These are phyloP conservation scores for Santalum album DNA, from an alignment of 164 flowering plant species.

Conservation along the genomic window DNA sequence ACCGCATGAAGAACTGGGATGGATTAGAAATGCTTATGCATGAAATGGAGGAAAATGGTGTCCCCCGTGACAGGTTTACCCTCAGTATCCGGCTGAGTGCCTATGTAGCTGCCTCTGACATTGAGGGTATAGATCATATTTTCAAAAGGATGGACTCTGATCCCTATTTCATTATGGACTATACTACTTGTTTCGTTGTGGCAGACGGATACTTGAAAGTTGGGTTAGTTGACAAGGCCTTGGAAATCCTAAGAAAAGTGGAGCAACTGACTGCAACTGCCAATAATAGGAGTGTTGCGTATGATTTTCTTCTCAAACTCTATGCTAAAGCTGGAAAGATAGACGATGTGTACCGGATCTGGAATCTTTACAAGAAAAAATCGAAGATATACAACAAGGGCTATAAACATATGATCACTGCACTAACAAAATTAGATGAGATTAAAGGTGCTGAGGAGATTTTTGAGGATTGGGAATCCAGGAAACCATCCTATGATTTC, in stretches of 20 bases:
- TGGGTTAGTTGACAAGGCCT: conserved; percentile 15
- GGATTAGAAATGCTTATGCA: conserved; percentile 29
- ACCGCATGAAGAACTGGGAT: conserved; percentile 23
- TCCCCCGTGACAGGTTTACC: conserved; percentile 19
- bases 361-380: conserved; percentile 25
- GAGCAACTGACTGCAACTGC: conserved; percentile 10
- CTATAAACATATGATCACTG: conserved; percentile 25
- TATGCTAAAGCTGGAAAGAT: conserved; percentile 31
- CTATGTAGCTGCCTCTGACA: conserved; percentile 13
- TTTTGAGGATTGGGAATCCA: conserved; percentile 35
- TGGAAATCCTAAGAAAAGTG: conserved; percentile 22
- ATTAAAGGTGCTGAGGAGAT: conserved; percentile 37
- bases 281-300: conserved; percentile 11
- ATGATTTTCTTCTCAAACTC: conserved; percentile 17
- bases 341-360: conserved; percentile 25
- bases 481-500: conserved; percentile 17
- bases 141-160: conserved; percentile 9
- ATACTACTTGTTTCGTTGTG: background rate
- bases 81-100: background rate
- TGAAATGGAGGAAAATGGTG: conserved; percentile 42
- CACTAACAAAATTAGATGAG: conserved; percentile 34
- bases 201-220: background rate
- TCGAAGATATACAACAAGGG: conserved; percentile 19
- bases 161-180: background rate
- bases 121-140: conserved; percentile 11